Base-by-base conservation (phyloP, 345 rosid genomes). In the Populus tremula region DNA sequence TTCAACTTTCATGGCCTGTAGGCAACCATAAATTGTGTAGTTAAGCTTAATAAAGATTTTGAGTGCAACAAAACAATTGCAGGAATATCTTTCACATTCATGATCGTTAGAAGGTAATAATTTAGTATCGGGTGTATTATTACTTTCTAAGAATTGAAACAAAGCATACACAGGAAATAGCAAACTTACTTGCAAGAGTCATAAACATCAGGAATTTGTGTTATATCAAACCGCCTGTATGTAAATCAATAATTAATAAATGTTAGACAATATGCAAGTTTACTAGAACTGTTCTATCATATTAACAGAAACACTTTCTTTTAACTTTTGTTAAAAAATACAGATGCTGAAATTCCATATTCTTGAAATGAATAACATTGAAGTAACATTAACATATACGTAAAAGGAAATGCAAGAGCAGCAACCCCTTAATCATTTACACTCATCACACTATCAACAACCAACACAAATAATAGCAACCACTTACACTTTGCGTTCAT, bases 151-250 rank as follows among this genome's bases (percentile, higher is more conserved):
- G 39, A 39, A 45, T 54, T 20, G 54, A 65, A 71, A 25, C 54
- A 56, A 38, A 17, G 11, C 71, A 73, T 23, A 49, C 11, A 50
- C 21, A 70, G 67, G 77, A 61, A 82, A 74, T 35, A 78, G 66
- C 54, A 74, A 62, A 85, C 99, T 92, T 89, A 96, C 99, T 96
- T 96, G 99, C 98, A 94, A 23, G 99, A 96, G 89, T 96, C 99
- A 70, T 96, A 96, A 83, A 96, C 93, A 87, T 96, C 99, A 61
- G 99, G 98, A 85, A 96, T 94, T 84, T 96, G 99, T 3, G 99
- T 94, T 78, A 94, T 87, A 80, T 96, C 98, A 86, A 90, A 96
- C 73, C 97, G 94, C 59, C 99, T 96, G 91, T 90, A 90, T 43
- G 67, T 45, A 76, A 87, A 80, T 72, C 68, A 78, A 81, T 14